Base-by-base conservation (phyloP, 2,329 filamentous ascomycete genomes). In the Pseudogymnoascus sp. region DNA sequence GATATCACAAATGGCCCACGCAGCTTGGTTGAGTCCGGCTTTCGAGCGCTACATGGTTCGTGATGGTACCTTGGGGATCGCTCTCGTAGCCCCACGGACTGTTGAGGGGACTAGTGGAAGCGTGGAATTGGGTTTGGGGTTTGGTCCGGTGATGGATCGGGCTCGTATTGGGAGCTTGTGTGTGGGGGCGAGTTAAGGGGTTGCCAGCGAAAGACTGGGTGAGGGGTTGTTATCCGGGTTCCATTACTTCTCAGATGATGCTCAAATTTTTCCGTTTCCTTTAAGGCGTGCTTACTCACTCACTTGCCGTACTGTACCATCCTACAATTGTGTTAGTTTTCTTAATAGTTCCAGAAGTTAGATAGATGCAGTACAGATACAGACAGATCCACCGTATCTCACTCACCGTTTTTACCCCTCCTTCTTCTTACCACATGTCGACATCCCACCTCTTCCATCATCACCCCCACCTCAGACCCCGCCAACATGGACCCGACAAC, bases 1-100 rank as follows among this genome's bases (percentile, higher is more conserved):
- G 90, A 94, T 76, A 81, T 82, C 29, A 78, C 76, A 67, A 80
- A 83, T 61, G 80, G 78, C 65, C 79, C 81, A 60, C 78, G 83
- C 60, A 86, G 83, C 69, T 73, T 87, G 61, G 77, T 87, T 64
- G 78, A 81, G 55, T 76, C 83, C 16, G 84, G 84, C 4, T 87
- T 86, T 71, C 79, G 80, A 63, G 78, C 82, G 7, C 72, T 86
- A 64, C 83, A 86, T 69, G 63, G 63, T n/a, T 64, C 64, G 33
- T 69, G 55, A 63, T 59, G 43, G 43, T 6, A n/a, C 8, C 45
- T 55, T 55, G n/a, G n/a, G 45, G 19, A 31, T 41, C 23, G 11
- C 19, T 55, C 26, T 12, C 8, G 26, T 55, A 19, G 8, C 45
- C n/a, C 43, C 23, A 31, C 43, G 7, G 26, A 29, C 3, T 29